These are phyloP conservation scores for Luffa acutangula DNA, from an alignment of 306 rosid genomes.

Conservation along the genomic window DNA sequence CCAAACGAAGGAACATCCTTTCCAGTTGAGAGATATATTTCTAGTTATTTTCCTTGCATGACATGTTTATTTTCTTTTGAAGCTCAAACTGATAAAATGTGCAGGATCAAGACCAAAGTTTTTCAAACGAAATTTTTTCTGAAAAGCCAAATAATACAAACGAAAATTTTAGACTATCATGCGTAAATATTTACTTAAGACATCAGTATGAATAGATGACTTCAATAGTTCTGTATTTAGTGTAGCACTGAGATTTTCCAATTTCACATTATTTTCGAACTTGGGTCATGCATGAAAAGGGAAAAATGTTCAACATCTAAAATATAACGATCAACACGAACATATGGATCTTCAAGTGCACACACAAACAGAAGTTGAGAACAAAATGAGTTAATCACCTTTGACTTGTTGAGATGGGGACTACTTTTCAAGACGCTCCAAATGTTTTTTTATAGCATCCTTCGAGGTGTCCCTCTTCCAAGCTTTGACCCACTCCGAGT, in stretches of 20 bases:
- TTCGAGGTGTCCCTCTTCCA: conserved; percentile 82
- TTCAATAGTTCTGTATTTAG: neutral
- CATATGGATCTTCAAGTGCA: neutral
- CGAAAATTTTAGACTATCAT: neutral
- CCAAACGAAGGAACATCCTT: too few species aligned
- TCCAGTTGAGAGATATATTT: neutral
- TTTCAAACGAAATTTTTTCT: neutral
- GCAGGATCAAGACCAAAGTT: neutral
- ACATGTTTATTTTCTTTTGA: neutral
- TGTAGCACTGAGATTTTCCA: neutral
- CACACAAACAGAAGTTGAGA: neutral
- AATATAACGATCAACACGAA: neutral
- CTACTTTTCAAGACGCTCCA: conserved; percentile 89
- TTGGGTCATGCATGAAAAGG: neutral
- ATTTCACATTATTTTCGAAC: neutral
- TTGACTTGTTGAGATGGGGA: conserved; percentile 59
- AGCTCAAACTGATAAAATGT: neutral
- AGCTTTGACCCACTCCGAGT: conserved; percentile 92
- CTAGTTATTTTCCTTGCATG: neutral
- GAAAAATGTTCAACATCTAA: neutral
- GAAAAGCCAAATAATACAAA: neutral
- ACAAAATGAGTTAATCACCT: conserved; percentile 32
- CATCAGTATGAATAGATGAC: neutral
- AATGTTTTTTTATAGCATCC: conserved; percentile 81
- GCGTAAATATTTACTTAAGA: neutral